Conservation (phyloP, 2,329 filamentous ascomycete genomes). For the Penicillium sp. region DNA sequence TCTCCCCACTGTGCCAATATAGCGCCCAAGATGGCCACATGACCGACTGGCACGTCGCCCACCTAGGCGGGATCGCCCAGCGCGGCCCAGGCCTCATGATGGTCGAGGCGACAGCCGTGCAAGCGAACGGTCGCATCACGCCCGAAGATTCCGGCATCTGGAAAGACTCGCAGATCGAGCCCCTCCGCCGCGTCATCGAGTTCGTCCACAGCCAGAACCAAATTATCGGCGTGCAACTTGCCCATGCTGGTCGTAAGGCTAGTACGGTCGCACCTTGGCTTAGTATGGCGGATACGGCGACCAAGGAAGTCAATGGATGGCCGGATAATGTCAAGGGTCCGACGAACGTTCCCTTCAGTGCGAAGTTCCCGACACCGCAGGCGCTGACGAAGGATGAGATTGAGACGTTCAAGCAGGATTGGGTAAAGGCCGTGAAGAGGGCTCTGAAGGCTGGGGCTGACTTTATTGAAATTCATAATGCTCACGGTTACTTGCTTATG, state of each 20-base stretch:
- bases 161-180: conserved; percentile 76
- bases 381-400: conserved; percentile 69
- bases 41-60: conserved; percentile 77
- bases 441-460: conserved; percentile 70
- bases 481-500: conserved; percentile 73
- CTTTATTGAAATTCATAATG: conserved; percentile 74
- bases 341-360: conserved; percentile 59
- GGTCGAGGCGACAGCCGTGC: conserved; percentile 74
- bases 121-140: conserved; percentile 74
- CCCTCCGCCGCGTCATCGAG: conserved; percentile 64
- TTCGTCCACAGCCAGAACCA: conserved; percentile 76
- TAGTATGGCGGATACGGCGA: conserved; percentile 37
- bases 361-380: conserved; percentile 59
- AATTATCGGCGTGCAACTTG: conserved; percentile 74
- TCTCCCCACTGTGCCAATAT: conserved; percentile 65
- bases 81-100: conserved; percentile 71
- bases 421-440: conserved; percentile 55
- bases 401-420: conserved; percentile 59
- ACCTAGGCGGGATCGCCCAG: conserved; percentile 72
- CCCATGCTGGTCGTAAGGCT: conserved; percentile 68
- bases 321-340: conserved; percentile 55
- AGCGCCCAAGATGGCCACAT: conserved; percentile 66
- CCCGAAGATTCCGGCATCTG: conserved; percentile 63
- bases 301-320: conserved; percentile 53
- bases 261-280: conserved; percentile 54